A percentile compares a stretch with the other conserved stretches of the same genome.
Conservation (phyloP, 73 alveolate genomes). For the Paramecium pentaurelia region DNA sequence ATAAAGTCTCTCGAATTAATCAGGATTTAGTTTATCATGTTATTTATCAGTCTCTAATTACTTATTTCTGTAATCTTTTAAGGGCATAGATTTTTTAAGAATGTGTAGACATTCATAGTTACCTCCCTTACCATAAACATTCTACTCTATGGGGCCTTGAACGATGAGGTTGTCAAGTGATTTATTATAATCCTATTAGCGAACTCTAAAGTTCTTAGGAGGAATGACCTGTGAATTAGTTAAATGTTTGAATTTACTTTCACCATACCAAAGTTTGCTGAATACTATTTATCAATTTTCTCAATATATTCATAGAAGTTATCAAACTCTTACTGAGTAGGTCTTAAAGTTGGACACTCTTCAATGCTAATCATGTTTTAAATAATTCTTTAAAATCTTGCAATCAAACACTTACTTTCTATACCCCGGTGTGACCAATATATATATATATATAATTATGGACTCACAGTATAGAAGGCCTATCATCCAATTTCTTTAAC, state of each 20-base stretch:
- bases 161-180: conserved; percentile 47
- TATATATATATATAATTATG: not conserved
- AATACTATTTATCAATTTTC: conserved; percentile 69
- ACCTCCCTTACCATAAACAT: conserved; percentile 81
- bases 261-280: conserved; percentile 75
- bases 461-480: not conserved
- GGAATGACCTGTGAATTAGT: conserved; percentile 73
- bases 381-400: not conserved
- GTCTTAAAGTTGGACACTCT: conserved; percentile 76
- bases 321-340: conserved; percentile 75
- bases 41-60: conserved; percentile 61
- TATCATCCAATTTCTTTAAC: not conserved
- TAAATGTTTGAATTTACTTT: conserved; percentile 61
- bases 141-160: conserved; percentile 80
- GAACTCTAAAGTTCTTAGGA: conserved; percentile 79
- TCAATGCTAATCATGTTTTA: conserved; percentile 1
- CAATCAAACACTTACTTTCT: not conserved
- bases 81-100: conserved; percentile 68
- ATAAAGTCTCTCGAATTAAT: conserved; percentile 77
- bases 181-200: conserved; percentile 72
- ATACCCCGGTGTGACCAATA: conserved; percentile 13
- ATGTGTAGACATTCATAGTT: conserved; percentile 65
- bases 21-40: conserved; percentile 53
- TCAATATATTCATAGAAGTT: conserved; percentile 67
- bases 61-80: conserved; percentile 64